phyloP scores from a whole-genome alignment of 179 eudicot species.

The Heliamphora ciliata region DNA sequence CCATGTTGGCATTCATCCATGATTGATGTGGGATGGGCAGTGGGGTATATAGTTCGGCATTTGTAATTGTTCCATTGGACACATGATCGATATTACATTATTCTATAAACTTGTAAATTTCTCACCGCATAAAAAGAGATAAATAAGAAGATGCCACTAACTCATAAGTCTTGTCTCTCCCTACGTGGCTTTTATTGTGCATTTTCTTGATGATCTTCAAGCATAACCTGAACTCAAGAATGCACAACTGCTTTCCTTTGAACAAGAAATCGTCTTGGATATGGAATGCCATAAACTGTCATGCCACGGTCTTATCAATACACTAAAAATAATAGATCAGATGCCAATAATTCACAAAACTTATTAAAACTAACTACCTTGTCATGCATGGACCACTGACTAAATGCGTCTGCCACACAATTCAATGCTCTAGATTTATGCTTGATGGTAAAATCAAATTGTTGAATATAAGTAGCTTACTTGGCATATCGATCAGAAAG shows the following conservation, averaged over 20 bases:
- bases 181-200: background rate
- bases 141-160: background rate
- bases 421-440: too few species aligned
- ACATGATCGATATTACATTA: background rate
- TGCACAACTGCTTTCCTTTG: background rate
- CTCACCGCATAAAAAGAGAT: background rate
- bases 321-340: too few species aligned
- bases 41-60: background rate
- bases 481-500: too few species aligned
- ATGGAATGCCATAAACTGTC: too few species aligned
- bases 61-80: background rate
- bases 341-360: too few species aligned
- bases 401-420: too few species aligned
- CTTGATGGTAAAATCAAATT: too few species aligned
- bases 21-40: background rate
- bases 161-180: background rate
- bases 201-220: background rate
- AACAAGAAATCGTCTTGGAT: too few species aligned
- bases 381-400: too few species aligned
- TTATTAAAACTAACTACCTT: too few species aligned
- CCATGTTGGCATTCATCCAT: slow-evolving; percentile 16
- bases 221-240: background rate
- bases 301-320: too few species aligned
- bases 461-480: too few species aligned
- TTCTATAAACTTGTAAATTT: background rate